Base-by-base conservation (phyloP, 257 asterid genomes). In the Ophiorrhiza pumila region DNA sequence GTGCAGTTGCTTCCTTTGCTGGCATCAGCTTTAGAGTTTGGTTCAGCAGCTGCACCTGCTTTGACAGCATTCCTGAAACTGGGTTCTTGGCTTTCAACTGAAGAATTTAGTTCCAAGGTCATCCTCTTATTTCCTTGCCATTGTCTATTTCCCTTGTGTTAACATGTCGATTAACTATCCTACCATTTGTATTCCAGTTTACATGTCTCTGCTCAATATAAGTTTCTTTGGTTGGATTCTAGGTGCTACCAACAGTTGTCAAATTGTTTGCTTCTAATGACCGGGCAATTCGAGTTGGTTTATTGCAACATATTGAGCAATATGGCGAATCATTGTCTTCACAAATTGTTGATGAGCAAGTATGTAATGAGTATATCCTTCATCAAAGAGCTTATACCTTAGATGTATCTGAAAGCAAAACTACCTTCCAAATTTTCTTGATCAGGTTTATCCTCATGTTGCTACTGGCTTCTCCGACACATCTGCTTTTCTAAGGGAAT, bases 1-100 rank as follows among this genome's bases (percentile, higher is more conserved):
- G 65, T 87, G 61, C 87, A 95, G 99, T 84, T 95, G 77, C 96
- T 95, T 83, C 99, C 99, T 22, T 80, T 90, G 81, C 83, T 95
- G 65, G 99, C 99, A 74, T 92, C 98, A 1, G 87, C 99, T 47
- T 78, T 95, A 71, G 99, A 92, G 87, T 95, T 89, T 81, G 98
- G 99, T 75, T 89, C 99, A 70, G 99, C 99, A 77, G 87, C 96
- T 83, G 99, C 99, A 41, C 97, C 96, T 72, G 99, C 99, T 75
- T 83, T 95, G 87, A 87, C 96, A 11, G 98, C 98, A 74, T 78
- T 95, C 81, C 78, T 95, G 85, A 95, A 95, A 83, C 73, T 95
- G 92, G 97, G 96, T 71, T 86, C 97, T 63, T 89, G 91, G 85
- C 96, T 95, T 81, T 83, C 97, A 61, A 62, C 87, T 49, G 97